Conservation (phyloP, 2,329 filamentous ascomycete species). For the Lizonia empirigonia region DNA sequence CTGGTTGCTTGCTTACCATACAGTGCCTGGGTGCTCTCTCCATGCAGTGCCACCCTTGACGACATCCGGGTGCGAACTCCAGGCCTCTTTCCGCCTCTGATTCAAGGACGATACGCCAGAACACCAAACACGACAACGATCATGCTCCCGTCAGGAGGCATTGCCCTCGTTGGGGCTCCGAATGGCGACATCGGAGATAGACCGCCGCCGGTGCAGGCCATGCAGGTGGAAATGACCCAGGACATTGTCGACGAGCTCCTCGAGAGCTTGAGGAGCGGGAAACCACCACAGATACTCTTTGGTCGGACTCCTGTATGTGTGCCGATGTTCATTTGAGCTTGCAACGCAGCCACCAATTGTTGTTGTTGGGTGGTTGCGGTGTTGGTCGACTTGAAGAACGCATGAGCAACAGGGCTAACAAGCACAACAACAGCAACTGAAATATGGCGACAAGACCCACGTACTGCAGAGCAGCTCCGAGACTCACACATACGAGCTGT, state of each 20-base stretch:
- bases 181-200: constrained; percentile 44
- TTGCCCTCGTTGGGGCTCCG: constrained; percentile 49
- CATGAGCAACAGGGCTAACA: constrained; percentile 38
- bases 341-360: neutral
- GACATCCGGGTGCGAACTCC: constrained; percentile 43
- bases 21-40: constrained; percentile 48
- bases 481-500: constrained; percentile 63
- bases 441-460: constrained; percentile 62
- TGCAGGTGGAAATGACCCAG: constrained; percentile 51
- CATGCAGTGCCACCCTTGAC: constrained; percentile 49
- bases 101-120: constrained; percentile 12
- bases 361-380: constrained; percentile 17
- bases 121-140: constrained; percentile 38
- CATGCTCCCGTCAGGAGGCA: constrained; percentile 34
- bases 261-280: constrained; percentile 44
- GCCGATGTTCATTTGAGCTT: constrained; percentile 11
- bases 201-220: constrained; percentile 44
- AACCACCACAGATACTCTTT: constrained; percentile 47
- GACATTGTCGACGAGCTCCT: constrained; percentile 51
- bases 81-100: constrained; percentile 28
- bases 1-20: constrained; percentile 35
- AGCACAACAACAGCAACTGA: constrained; percentile 54
- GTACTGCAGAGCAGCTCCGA: constrained; percentile 60
- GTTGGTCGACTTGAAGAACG: constrained; percentile 16
- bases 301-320: constrained; percentile 49